Conservation (phyloP, 1,284 basidiomycete genomes). For the Ceratobasidium papillatum region DNA sequence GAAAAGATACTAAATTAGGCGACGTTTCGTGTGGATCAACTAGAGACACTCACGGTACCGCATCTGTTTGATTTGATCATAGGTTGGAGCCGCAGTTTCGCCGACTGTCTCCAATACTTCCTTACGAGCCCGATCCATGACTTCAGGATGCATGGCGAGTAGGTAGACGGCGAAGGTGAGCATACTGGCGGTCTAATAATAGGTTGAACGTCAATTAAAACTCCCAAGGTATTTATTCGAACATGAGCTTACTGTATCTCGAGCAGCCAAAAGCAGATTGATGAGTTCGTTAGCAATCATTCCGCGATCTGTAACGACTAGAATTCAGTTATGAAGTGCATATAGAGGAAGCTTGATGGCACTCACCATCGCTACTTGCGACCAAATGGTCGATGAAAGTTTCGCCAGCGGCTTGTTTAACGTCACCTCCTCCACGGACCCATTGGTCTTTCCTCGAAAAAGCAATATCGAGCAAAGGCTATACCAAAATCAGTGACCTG, state of each 20-base stretch:
- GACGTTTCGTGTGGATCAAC: background rate
- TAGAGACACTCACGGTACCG: slow-evolving; percentile 41
- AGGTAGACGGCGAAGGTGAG: slow-evolving; percentile 51
- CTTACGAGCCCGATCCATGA: slow-evolving; percentile 44
- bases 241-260: slow-evolving; percentile 42
- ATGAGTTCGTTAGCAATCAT: slow-evolving; percentile 44
- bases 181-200: slow-evolving; percentile 49
- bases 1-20: background rate
- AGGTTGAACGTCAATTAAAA: background rate
- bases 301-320: slow-evolving; percentile 30
- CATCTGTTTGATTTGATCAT: slow-evolving; percentile 42
- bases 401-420: slow-evolving; percentile 13
- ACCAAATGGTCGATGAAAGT: slow-evolving; percentile 43
- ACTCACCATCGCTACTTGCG: slow-evolving; percentile 41
- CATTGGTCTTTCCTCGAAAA: slow-evolving; percentile 28
- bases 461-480: slow-evolving; percentile 34
- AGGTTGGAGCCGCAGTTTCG: slow-evolving; percentile 42
- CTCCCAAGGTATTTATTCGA: background rate
- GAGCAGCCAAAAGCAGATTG: slow-evolving; percentile 43
- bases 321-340: slow-evolving; percentile 2
- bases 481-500: background rate
- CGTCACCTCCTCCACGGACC: slow-evolving; percentile 17
- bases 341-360: background rate
- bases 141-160: slow-evolving; percentile 50
- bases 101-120: slow-evolving; percentile 45